Evolutionary conservation across 106 monocot species (phyloP).

Genomic region (Xerophyta viscosa): DNA sequence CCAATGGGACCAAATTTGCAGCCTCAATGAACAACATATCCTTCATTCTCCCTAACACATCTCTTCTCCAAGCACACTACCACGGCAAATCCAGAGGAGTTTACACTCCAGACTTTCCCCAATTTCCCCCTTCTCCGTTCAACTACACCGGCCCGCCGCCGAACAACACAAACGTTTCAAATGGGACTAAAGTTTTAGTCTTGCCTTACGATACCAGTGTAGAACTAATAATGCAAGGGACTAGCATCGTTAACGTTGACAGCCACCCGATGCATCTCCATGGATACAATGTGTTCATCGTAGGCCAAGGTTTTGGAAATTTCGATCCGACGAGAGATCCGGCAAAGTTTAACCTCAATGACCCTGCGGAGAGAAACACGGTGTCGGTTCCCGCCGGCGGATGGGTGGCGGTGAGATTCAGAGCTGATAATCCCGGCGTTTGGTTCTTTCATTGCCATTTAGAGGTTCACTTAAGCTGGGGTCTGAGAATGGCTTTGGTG

Average conservation of each 20-base stretch:
- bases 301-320: constrained; percentile 40
- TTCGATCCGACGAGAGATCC: constrained; percentile 30
- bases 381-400: constrained; percentile 38
- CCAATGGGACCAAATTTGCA: constrained; percentile 45
- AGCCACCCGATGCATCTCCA: constrained; percentile 54
- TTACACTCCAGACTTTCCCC: constrained; percentile 30
- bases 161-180: constrained; percentile 24
- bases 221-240: constrained; percentile 50
- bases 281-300: constrained; percentile 43
- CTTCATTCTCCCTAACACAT: constrained; percentile 17
- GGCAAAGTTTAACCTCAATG: constrained; percentile 27
- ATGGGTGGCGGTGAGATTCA: constrained; percentile 46
- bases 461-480: too few species aligned
- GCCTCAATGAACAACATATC: constrained; percentile 46
- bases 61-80: constrained; percentile 40
- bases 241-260: constrained; percentile 37
- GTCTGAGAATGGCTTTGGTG: not conserved
- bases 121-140: constrained; percentile 19
- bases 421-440: constrained; percentile 46
- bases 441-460: too few species aligned
- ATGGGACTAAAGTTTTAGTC: constrained; percentile 21
- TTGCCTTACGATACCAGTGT: constrained; percentile 31
- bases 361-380: constrained; percentile 47
- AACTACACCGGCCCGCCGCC: constrained; percentile 36
- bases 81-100: constrained; percentile 15